Evolutionary conservation across 2,329 filamentous ascomycete genomes (phyloP).

Genomic region (Pseudocercospora fijiensis): DNA sequence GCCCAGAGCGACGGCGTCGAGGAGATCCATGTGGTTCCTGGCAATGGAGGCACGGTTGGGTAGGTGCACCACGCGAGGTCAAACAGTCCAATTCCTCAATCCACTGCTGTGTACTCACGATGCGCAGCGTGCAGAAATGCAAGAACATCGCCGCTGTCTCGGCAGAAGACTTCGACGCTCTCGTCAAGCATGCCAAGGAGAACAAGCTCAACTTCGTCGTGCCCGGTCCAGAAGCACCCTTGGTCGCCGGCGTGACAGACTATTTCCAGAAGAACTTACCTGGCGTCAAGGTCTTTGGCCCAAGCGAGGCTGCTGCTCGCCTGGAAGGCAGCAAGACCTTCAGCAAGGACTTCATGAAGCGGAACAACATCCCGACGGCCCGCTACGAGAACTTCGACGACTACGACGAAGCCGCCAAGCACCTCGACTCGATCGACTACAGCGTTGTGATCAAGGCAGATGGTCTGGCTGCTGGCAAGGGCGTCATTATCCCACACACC

Average conservation of each 20-base stretch:
- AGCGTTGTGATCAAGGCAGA: slow-evolving; percentile 90
- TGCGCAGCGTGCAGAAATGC: slow-evolving; percentile 36
- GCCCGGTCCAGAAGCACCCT: slow-evolving; percentile 87
- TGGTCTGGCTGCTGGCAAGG: slow-evolving; percentile 90
- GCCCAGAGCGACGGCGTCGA: slow-evolving; percentile 77
- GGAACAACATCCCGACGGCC: slow-evolving; percentile 85
- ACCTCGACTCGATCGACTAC: slow-evolving; percentile 70
- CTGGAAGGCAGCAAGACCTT: slow-evolving; percentile 98
- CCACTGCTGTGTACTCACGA: slow-evolving; percentile 7
- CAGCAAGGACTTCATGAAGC: slow-evolving; percentile 96
- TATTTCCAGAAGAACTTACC: slow-evolving; percentile 62
- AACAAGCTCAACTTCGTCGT: slow-evolving; percentile 78
- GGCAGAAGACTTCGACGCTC: slow-evolving; percentile 71
- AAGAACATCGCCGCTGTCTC: slow-evolving; percentile 67
- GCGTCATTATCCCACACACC: slow-evolving; percentile 81
- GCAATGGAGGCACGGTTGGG: slow-evolving; percentile 80
- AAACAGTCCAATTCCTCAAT: slow-evolving; percentile 9
- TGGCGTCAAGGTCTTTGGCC: slow-evolving; percentile 78
- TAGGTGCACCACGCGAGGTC: slow-evolving; percentile 30
- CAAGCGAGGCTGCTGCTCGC: slow-evolving; percentile 75
- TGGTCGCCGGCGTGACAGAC: slow-evolving; percentile 85
- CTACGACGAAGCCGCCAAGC: slow-evolving; percentile 49
- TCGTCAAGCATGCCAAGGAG: slow-evolving; percentile 72
- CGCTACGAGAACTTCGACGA: slow-evolving; percentile 76
- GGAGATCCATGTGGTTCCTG: slow-evolving; percentile 66